phyloP scores from a whole-genome alignment of 2,329 filamentous ascomycete genomes.

The Calcarisporium arbuscula region DNA sequence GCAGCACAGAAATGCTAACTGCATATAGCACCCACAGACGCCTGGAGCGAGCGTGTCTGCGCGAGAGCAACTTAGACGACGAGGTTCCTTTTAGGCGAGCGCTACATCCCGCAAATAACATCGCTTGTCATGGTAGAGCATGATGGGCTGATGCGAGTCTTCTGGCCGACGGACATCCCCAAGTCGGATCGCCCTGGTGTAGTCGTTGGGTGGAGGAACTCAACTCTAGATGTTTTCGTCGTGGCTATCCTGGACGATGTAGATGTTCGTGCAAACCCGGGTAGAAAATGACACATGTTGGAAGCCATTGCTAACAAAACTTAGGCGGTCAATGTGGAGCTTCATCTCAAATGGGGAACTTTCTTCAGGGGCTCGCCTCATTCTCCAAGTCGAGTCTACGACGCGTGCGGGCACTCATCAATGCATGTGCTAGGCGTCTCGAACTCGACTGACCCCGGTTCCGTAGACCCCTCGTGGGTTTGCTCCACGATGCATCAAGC shows the following conservation, averaged over 20 bases:
- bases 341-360: slow-evolving; percentile 75
- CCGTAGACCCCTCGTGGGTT: slow-evolving; percentile 62
- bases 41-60: slow-evolving; percentile 80
- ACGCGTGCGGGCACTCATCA: slow-evolving; percentile 73
- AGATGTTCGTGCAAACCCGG: slow-evolving; percentile 70
- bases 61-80: slow-evolving; percentile 85
- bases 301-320: too few relatives aligned
- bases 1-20: slow-evolving; percentile 11
- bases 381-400: slow-evolving; percentile 71
- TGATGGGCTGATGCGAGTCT: slow-evolving; percentile 94
- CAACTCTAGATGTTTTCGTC: slow-evolving; percentile 82
- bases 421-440: slow-evolving; percentile 83
- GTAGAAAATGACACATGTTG: too few relatives aligned
- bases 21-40: slow-evolving; percentile 69
- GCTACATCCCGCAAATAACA: slow-evolving; percentile 11
- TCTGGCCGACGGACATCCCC: slow-evolving; percentile 88
- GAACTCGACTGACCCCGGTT: slow-evolving; percentile 52
- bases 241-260: slow-evolving; percentile 86
- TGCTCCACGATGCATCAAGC: slow-evolving; percentile 49
- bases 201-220: slow-evolving; percentile 94
- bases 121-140: slow-evolving; percentile 58
- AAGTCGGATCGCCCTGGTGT: slow-evolving; percentile 70
- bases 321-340: slow-evolving; percentile 76
- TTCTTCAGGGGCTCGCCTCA: slow-evolving; percentile 79
- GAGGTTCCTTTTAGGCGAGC: slow-evolving; percentile 76